A percentile compares a stretch with the other conserved stretches of the same genome.
These are phyloP conservation scores for Cladosporium sp. DNA, from an alignment of 2,329 filamentous ascomycete species.

Conservation along the genomic window DNA sequence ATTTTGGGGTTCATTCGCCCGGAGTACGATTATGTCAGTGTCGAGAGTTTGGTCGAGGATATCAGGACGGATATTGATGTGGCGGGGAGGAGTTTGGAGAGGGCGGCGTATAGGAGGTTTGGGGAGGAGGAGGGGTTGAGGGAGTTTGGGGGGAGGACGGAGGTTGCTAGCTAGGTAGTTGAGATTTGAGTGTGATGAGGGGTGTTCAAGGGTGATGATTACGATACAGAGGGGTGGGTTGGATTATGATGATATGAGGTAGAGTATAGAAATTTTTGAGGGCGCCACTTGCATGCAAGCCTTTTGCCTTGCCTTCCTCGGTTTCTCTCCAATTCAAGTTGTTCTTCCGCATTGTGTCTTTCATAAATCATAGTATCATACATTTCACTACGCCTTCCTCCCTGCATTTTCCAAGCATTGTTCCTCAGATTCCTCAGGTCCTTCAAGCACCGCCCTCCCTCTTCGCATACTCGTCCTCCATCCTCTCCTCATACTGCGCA, in stretches of 20 bases:
- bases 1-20: slow-evolving; percentile 85
- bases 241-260: neutral
- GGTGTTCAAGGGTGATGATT: too few relatives aligned
- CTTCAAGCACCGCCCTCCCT: slow-evolving; percentile 29
- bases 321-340: too few relatives aligned
- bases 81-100: slow-evolving; percentile 65
- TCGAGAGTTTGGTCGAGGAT: slow-evolving; percentile 81
- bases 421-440: too few relatives aligned
- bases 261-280: neutral
- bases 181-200: too few relatives aligned
- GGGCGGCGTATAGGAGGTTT: slow-evolving; percentile 57
- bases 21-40: slow-evolving; percentile 80
- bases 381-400: neutral
- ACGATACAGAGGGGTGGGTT: neutral
- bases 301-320: neutral
- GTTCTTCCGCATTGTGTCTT: neutral
- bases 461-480: slow-evolving; percentile 32
- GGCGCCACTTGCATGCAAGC: neutral
- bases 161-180: slow-evolving; percentile 19
- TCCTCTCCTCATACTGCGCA: slow-evolving; percentile 25
- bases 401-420: too few relatives aligned
- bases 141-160: slow-evolving; percentile 29
- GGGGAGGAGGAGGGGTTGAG: slow-evolving; percentile 43
- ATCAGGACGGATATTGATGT: slow-evolving; percentile 88
- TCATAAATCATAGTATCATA: neutral